Conservation (phyloP, 1,284 basidiomycete genomes). For the Pseudozyma tsukubaensis region DNA sequence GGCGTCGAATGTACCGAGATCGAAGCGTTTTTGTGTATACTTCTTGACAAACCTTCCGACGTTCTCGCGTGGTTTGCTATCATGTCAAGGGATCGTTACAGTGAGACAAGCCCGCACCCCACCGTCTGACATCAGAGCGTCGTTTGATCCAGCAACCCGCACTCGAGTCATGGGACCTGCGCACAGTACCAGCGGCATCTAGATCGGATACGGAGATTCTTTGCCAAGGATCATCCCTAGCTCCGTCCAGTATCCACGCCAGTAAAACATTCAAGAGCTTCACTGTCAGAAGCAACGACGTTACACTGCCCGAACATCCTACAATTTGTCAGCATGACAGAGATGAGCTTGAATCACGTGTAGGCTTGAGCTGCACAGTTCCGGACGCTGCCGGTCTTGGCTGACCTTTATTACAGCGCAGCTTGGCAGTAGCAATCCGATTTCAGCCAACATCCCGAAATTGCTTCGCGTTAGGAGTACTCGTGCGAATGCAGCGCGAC, state of each 20-base stretch:
- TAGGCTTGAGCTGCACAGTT: neutral
- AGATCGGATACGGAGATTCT: constrained; percentile 4
- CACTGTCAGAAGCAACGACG: neutral
- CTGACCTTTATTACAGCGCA: neutral
- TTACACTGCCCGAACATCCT: neutral
- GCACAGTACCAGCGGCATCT: constrained; percentile 8
- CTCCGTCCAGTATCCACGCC: too few relatives aligned
- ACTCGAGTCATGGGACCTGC: constrained; percentile 5
- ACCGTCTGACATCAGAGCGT: neutral
- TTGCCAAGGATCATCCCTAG: neutral
- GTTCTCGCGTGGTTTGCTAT: too few relatives aligned
- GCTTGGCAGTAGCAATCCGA: neutral
- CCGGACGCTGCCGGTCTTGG: constrained; percentile 2
- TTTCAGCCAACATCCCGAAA: neutral
- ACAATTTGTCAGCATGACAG: neutral
- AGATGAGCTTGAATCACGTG: constrained; percentile 9
- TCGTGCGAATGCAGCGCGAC: constrained; percentile 17
- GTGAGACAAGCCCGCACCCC: too few relatives aligned
- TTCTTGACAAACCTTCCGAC: too few relatives aligned
- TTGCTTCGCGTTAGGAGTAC: neutral
- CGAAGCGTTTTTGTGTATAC: too few relatives aligned
- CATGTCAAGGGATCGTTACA: neutral
- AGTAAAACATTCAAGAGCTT: too few relatives aligned
- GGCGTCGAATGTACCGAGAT: too few relatives aligned
- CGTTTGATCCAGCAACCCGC: neutral